These are phyloP conservation scores for Thymus mandschuricus DNA, from an alignment of 257 asterid species.

Conservation along the genomic window DNA sequence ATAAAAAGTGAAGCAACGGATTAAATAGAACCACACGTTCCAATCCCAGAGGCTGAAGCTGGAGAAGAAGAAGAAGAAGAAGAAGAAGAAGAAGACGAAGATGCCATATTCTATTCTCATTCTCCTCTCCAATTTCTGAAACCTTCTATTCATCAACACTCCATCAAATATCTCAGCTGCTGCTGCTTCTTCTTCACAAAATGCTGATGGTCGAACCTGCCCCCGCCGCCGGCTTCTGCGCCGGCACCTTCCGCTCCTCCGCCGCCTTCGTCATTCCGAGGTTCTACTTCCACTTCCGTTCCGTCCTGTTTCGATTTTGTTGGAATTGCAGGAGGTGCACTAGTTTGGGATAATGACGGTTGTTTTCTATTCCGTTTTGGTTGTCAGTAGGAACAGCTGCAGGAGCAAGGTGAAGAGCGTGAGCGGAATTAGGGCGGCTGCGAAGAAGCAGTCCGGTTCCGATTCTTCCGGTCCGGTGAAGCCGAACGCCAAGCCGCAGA, in stretches of 20 bases:
- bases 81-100: slow-evolving; percentile 5
- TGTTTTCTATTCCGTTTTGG: not conserved
- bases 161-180: slow-evolving; percentile 23
- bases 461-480: slow-evolving; percentile 65
- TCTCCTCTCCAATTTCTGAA: slow-evolving; percentile 25
- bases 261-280: slow-evolving; percentile 50
- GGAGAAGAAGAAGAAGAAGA: not conserved
- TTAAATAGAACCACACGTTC: slow-evolving; percentile 42
- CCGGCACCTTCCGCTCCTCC: slow-evolving; percentile 47
- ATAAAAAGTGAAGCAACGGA: slow-evolving; percentile 30
- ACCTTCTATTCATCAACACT: slow-evolving; percentile 1
- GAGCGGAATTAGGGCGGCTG: slow-evolving; percentile 62
- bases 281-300: slow-evolving; percentile 40
- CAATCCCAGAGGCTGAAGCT: slow-evolving; percentile 30
- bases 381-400: slow-evolving; percentile 40
- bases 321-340: slow-evolving; percentile 16
- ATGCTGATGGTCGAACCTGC: slow-evolving; percentile 73
- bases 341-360: not conserved
- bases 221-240: slow-evolving; percentile 52
- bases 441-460: slow-evolving; percentile 57
- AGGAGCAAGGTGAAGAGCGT: slow-evolving; percentile 44
- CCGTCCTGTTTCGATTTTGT: not conserved
- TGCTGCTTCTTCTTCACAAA: not conserved
- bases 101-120: slow-evolving; percentile 46
- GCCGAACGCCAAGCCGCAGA: slow-evolving; percentile 87